Evolutionary conservation across 768 basidiomycete species (phyloP).

Genomic region (Suillus occidentalis): DNA sequence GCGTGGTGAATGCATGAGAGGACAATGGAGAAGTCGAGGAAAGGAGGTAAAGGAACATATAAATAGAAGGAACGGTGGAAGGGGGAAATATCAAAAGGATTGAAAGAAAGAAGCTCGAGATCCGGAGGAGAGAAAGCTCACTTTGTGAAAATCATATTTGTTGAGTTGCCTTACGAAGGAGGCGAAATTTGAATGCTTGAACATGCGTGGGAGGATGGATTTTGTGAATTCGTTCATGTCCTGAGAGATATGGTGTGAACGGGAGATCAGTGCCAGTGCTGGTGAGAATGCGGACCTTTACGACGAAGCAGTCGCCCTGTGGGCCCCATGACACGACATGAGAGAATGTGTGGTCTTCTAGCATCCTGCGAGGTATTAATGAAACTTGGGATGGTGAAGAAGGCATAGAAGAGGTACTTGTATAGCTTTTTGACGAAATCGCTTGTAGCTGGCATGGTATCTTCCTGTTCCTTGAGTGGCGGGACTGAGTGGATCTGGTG

Average conservation of each 20-base stretch:
- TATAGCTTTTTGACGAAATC: constrained; percentile 95
- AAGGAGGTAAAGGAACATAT: not conserved
- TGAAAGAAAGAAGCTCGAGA: constrained; percentile 11
- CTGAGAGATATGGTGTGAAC: constrained; percentile 28
- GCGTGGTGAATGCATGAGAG: not conserved
- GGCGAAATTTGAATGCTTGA: constrained; percentile 95
- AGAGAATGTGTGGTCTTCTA: constrained; percentile 73
- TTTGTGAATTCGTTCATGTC: constrained; percentile 98
- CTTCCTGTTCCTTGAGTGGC: constrained; percentile 48
- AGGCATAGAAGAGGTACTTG: constrained; percentile 53
- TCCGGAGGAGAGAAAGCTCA: constrained; percentile 24
- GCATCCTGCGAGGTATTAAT: constrained; percentile 60
- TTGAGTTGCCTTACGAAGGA: constrained; percentile 91
- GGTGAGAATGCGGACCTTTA: constrained; percentile 51
- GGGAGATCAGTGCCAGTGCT: not conserved
- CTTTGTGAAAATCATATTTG: constrained; percentile 97
- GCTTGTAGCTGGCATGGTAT: constrained; percentile 82
- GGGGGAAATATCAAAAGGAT: constrained; percentile 1
- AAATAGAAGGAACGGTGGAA: constrained; percentile 6
- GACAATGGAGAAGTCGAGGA: not conserved
- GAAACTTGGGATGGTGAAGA: not conserved
- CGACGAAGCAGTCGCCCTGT: constrained; percentile 85
- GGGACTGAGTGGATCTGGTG: constrained; percentile 26
- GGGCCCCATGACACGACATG: constrained; percentile 83
- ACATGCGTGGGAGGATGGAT: constrained; percentile 84